Evolutionary conservation across 257 asterid genomes (phyloP).

Genomic region (Scutellaria minor): DNA sequence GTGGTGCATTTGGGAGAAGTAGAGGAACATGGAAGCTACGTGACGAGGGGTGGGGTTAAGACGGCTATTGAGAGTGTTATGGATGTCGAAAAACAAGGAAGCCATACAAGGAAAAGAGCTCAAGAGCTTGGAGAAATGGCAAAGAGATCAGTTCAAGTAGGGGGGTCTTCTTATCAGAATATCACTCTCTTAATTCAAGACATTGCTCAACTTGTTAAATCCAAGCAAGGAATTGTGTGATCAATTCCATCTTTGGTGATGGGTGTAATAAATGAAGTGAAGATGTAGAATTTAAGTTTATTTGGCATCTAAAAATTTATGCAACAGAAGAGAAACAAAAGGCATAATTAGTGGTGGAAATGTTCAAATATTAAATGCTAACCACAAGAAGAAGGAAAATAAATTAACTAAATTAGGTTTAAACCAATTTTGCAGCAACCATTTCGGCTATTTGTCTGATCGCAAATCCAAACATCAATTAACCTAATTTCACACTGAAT

Average conservation of each 20-base stretch:
- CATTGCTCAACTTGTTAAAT: constrained; percentile 29
- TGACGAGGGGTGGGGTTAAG: constrained; percentile 35
- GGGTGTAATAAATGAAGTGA: background rate
- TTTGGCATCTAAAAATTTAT: too few species aligned
- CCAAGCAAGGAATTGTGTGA: background rate
- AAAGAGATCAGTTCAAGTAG: constrained; percentile 38
- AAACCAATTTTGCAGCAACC: background rate
- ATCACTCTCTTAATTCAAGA: constrained; percentile 38
- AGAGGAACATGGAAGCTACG: background rate
- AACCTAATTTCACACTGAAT: constrained; percentile 6
- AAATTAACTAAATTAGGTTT: background rate
- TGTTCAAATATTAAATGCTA: constrained; percentile 40
- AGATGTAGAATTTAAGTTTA: too few species aligned
- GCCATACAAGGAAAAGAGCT: constrained; percentile 47
- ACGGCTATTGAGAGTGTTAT: constrained; percentile 34
- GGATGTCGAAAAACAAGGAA: constrained; percentile 40
- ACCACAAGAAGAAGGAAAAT: constrained; percentile 34
- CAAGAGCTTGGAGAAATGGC: constrained; percentile 43
- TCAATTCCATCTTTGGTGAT: background rate
- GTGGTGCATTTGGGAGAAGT: constrained; percentile 26
- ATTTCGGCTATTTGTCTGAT: too few species aligned
- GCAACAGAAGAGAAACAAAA: background rate
- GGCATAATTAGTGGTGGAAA: constrained; percentile 35
- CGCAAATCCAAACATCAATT: too few species aligned
- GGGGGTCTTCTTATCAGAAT: constrained; percentile 48